phyloP scores from a whole-genome alignment of 108 stramenopile genomes.

The Aureococcus anophagefferens region DNA sequence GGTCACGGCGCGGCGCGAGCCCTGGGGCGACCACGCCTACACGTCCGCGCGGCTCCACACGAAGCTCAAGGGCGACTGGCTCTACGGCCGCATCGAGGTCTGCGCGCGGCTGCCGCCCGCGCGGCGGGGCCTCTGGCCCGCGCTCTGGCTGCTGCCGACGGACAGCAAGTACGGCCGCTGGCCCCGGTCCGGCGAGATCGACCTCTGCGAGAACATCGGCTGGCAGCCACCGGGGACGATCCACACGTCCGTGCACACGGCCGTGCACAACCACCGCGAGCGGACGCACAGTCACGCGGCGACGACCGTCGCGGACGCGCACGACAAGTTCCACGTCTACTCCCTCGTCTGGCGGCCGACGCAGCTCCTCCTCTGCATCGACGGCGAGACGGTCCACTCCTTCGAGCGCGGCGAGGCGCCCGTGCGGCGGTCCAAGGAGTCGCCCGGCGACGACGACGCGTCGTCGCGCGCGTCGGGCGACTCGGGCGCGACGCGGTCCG shows the following conservation, averaged over 20 bases:
- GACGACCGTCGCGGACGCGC: not conserved
- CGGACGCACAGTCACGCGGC: not conserved
- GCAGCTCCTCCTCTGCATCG: not conserved
- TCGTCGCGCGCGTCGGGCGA: no score
- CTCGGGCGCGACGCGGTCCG: no score
- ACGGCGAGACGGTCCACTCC: not conserved
- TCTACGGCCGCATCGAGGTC: not conserved
- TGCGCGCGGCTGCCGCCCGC: not conserved
- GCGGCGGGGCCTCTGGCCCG: conserved; percentile 25
- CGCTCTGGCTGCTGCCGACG: conserved; percentile 55
- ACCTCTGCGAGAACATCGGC: conserved; percentile 49
- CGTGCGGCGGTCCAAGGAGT: no score
- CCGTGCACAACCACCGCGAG: not conserved
- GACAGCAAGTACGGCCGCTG: conserved; percentile 37
- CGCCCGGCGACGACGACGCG: no score
- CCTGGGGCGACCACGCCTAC: not conserved
- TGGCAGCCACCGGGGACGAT: conserved; percentile 23
- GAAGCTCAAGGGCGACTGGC: not conserved
- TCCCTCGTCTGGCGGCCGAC: not conserved
- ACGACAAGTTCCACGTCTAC: not conserved
- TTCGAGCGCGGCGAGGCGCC: not conserved
- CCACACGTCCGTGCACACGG: conserved; percentile 9
- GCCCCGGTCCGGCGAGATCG: conserved; percentile 53
- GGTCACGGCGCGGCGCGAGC: not conserved
- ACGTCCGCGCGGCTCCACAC: not conserved